Conservation (phyloP, 768 basidiomycete genomes). For the Suillus placidus region DNA sequence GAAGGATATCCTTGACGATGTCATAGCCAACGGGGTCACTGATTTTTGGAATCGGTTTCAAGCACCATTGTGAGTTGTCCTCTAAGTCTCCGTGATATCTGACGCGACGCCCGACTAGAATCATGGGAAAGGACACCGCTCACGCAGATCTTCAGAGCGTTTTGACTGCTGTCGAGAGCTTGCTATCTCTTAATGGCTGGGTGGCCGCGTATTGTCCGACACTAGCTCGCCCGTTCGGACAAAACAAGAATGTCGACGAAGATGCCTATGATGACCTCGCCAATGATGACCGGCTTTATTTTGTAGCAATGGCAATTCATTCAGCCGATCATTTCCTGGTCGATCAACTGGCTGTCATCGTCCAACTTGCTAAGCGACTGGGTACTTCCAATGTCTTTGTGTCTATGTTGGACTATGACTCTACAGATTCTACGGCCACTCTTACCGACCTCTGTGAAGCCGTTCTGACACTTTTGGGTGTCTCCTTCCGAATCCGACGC, state of each 20-base stretch:
- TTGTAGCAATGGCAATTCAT: constrained; percentile 92
- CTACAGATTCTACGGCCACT: constrained; percentile 92
- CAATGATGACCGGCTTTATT: constrained; percentile 84
- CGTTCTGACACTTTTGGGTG: constrained; percentile 88
- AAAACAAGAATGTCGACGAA: constrained; percentile 72
- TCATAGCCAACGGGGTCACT: constrained; percentile 73
- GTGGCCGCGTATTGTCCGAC: constrained; percentile 95
- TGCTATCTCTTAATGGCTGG: constrained; percentile 97
- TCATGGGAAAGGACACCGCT: constrained; percentile 78
- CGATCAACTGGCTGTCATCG: constrained; percentile 97
- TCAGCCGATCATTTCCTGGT: constrained; percentile 99
- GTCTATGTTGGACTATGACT: constrained; percentile 97
- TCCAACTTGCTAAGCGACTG: constrained; percentile 90
- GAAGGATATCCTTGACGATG: constrained; percentile 75
- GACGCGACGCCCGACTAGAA: constrained; percentile 46
- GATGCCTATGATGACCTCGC: constrained; percentile 90
- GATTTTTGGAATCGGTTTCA: constrained; percentile 96
- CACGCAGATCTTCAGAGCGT: constrained; percentile 92
- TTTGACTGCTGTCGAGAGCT: constrained; percentile 85
- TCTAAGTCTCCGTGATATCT: not conserved
- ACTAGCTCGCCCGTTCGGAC: constrained; percentile 90
- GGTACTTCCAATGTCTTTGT: constrained; percentile 92
- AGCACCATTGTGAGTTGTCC: constrained; percentile 76
- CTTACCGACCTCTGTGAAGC: constrained; percentile 94
- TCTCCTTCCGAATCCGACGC: constrained; percentile 91